Evolutionary conservation across 2,329 filamentous ascomycete species (phyloP), one percentile per base, ranked within the genome.

Genomic region (Calonectria honghensis): DNA sequence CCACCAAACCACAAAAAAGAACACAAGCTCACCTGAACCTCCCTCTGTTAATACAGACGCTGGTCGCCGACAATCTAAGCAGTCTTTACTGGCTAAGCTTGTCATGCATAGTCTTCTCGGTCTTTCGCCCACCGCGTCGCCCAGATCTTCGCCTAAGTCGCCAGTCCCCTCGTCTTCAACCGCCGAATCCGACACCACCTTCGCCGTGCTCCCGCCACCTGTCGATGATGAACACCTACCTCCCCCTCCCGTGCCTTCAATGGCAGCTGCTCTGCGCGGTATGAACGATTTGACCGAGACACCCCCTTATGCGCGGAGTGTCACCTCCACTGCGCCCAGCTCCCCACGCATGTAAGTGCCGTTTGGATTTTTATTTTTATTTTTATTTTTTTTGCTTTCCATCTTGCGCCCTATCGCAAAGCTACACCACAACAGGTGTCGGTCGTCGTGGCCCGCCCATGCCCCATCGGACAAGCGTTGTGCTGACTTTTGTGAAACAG

Each of bases 291-390:
- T 86, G 77, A 87, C 87, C 68, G 89, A 90, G 68, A 90, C 90
- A 78, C 90, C 90, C 57, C 88, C 90, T 27, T 89, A 90, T 78
- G 87, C 89, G 70, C 88, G 89, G 75, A 92, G 90, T 81, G 87
- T 90, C 73, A 88, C 88, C 20, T 92, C 91, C 9, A 92, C 91
- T 50, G 90, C 90, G 18, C 90, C 90, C 50, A 89, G 85, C 41
- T 92, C 91, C 32, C 91, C 91, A 61, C 87, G 90, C 82, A 89
- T 92, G 90, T 91, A 83, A 87, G 90, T 84, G 68, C 68, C 67
- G 51, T 76, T 70, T 4, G 31, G 4, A 11, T 65, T 66, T 45
- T 32, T 24, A 24, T 66, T 66, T 45, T 24, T 24, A 24, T 14
- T 6, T 20, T 61, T n/a, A n/a, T n/a, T 64, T 50, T 65, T 75